phyloP scores from a whole-genome alignment of 371 early-diverging fungal genomes.

The Mortierella sp. region DNA sequence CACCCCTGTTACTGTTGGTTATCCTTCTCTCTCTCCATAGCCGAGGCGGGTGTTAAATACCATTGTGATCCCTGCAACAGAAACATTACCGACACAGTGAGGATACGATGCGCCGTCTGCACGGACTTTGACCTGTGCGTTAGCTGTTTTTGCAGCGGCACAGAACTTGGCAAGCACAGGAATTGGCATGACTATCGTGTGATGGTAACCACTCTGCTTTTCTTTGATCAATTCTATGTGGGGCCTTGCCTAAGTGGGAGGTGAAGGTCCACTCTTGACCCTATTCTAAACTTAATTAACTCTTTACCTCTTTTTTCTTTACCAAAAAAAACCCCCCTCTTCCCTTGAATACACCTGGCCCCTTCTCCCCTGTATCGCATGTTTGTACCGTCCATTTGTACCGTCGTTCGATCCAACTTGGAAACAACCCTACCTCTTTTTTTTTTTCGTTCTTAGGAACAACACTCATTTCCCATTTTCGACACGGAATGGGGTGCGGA shows the following conservation, averaged over 20 bases:
- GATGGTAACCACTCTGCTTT: conserved; percentile 59
- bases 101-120: conserved; percentile 93
- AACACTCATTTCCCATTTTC: conserved; percentile 88
- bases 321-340: neutral
- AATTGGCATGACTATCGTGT: conserved; percentile 91
- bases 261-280: conserved; percentile 1
- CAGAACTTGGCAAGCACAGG: conserved; percentile 86
- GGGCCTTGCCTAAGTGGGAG: neutral
- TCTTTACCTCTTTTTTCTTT: neutral
- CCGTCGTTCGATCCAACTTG: neutral
- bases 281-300: neutral
- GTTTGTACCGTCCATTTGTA: neutral
- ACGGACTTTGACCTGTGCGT: conserved; percentile 96
- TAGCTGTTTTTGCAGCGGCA: conserved; percentile 90
- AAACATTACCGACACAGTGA: conserved; percentile 89
- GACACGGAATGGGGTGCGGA: conserved; percentile 95
- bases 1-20: neutral
- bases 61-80: conserved; percentile 94
- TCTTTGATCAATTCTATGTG: neutral
- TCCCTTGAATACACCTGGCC: neutral
- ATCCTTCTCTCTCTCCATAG: conserved; percentile 10
- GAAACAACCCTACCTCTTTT: conserved; percentile 2
- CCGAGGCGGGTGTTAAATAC: conserved; percentile 64
- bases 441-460: conserved; percentile 61
- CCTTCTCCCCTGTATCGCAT: neutral